Evolutionary conservation across 163 green algal species (phyloP).

Genomic region (Picocystis sp.): DNA sequence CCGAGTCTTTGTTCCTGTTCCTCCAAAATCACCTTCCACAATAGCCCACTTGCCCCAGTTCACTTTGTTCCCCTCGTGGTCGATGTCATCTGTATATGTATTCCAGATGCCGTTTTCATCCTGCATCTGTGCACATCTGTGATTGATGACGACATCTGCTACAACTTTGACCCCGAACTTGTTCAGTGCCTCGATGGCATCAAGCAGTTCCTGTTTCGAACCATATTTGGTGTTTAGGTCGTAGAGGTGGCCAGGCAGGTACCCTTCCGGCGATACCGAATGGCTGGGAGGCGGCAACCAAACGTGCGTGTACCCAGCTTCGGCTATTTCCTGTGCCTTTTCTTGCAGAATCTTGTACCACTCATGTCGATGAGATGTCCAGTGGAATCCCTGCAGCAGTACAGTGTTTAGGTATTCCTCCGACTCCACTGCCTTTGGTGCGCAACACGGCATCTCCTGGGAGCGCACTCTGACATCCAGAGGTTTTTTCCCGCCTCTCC

Average conservation of each 20-base stretch:
- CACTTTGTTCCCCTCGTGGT: constrained; percentile 23
- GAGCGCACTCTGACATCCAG: too few species aligned
- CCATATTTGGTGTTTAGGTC: constrained; percentile 67
- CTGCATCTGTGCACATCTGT: constrained; percentile 48
- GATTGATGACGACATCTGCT: constrained; percentile 76
- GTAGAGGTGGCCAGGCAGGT: constrained; percentile 76
- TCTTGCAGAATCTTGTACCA: constrained; percentile 23
- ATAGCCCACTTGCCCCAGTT: constrained; percentile 57
- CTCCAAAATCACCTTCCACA: constrained; percentile 36
- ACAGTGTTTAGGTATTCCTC: too few species aligned
- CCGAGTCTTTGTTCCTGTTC: constrained; percentile 42
- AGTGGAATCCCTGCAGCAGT: too few species aligned
- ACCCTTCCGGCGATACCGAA: constrained; percentile 45
- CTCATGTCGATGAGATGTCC: too few species aligned
- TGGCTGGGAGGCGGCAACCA: constrained; percentile 65
- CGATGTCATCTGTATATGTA: constrained; percentile 22
- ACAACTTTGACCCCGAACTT: constrained; percentile 23
- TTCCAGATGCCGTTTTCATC: constrained; percentile 31
- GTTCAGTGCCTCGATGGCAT: constrained; percentile 19
- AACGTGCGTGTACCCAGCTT: constrained; percentile 37
- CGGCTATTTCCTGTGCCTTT: constrained; percentile 10
- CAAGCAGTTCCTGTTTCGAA: constrained; percentile 39
- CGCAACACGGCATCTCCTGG: too few species aligned
- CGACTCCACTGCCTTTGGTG: too few species aligned
- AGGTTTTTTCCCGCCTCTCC: too few species aligned